Base-by-base conservation (phyloP, 163 green algal species). In the Coccomyxa subellipsoidea region DNA sequence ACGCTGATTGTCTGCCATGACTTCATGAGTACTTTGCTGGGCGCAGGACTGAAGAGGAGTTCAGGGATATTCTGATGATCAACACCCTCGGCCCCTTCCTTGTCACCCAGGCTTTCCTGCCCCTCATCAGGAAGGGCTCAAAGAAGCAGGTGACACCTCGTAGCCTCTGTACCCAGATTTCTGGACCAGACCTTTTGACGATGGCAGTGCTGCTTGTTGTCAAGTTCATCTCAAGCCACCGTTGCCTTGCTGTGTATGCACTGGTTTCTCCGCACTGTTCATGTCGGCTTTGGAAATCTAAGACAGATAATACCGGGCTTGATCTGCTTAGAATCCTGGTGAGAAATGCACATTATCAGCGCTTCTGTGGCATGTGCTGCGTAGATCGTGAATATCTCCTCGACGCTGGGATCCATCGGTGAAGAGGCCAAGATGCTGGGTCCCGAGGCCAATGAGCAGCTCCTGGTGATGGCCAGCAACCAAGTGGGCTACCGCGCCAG, bases 41-140 rank as follows among this genome's bases (percentile, higher is more conserved):
- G 31, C 4, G 21, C 66, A 73, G 66, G 66, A n/a, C 31, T 73
- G 66, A 7, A 34, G n/a, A 73, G 10, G 66, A 73, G 29, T 73
- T 73, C 66, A 32, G 7, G 8, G 66, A 73, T 23, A 73, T 73
- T 6, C 27, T 73, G 66, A 73, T 34, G n/a, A 34, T 73, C 29
- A 73, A 73, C 27, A 35, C n/a, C 32, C 27, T 73, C 21, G 66
- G 66, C 18, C 66, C 66, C 10, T 73, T 73, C 66, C 66, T 73
- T 27, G 66, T 73, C 10, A 34, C 4, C 29, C 21, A 73, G 32
- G 66, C 66, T 4, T 36, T 73, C 29, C 66, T 73, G 18, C 5
- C 66, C 66, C 66, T 73, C 29, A 73, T 73, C n/a, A 73, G 66
- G n/a, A 73, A 73, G n/a, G 66, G 66, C 66, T 18, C 21, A 8